A percentile compares a stretch with the other conserved stretches of the same genome.
Conservation (phyloP, 78 protist species). For the Planoprotostelium fungivorum region DNA sequence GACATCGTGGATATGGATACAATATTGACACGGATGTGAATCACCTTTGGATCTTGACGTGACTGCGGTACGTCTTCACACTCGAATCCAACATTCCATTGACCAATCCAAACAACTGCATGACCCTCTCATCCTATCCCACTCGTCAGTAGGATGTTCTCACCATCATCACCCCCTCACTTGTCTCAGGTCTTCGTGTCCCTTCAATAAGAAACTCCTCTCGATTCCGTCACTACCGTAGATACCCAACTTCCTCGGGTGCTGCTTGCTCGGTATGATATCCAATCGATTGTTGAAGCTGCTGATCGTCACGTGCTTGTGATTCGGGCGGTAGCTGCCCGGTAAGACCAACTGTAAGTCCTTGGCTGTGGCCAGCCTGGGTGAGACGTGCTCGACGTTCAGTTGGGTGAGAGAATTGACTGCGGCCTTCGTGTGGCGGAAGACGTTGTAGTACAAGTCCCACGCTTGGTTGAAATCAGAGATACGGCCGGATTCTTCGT, state of each 20-base stretch:
- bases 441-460: constrained; percentile 70
- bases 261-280: constrained; percentile 86
- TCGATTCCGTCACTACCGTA: constrained; percentile 60
- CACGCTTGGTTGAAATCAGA: constrained; percentile 42
- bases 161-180: not conserved
- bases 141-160: constrained; percentile 73
- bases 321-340: constrained; percentile 49
- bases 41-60: not conserved
- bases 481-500: not conserved
- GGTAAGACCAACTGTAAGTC: constrained; percentile 85
- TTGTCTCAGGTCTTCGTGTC: constrained; percentile 83
- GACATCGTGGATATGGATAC: not conserved
- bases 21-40: not conserved
- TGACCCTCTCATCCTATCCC: constrained; percentile 67
- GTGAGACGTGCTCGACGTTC: constrained; percentile 64
- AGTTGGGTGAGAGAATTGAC: constrained; percentile 19
- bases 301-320: constrained; percentile 18
- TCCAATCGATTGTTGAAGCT: constrained; percentile 22
- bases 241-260: constrained; percentile 81
- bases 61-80: not conserved
- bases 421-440: constrained; percentile 26
- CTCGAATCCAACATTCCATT: constrained; percentile 66
- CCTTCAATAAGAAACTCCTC: constrained; percentile 80
- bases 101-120: constrained; percentile 83
- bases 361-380: constrained; percentile 1